Evolutionary conservation across 495 filamentous ascomycete species (phyloP), one percentile per base, ranked within the genome.

Genomic region (Penicillium soppii): DNA sequence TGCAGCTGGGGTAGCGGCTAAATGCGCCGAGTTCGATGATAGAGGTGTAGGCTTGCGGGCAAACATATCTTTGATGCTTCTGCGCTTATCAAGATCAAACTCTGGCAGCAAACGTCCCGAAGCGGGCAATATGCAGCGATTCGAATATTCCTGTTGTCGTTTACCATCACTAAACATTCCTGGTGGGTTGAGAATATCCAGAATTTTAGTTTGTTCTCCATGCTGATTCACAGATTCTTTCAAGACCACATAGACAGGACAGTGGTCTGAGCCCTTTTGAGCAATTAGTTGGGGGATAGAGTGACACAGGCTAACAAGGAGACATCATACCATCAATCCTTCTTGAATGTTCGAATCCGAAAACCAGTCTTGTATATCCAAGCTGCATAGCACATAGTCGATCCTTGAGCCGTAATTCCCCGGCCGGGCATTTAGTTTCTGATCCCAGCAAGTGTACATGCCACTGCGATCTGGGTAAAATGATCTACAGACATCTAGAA

Each of bases 371-470:
- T 84, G 87, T 83, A 96, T 92, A 27, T 80, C 78, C 33, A 85
- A 71, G 52, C 82, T 92, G 63, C 90, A 92, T 6, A 97, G 77
- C 23, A 98, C 84, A 68, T 95, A 97, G 62, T 98, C 94, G 47
- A 98, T 97, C 25, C 94, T 76, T 27, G 89, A 84, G 1, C 94
- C 94, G 62, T 83, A 91, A 65, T 98, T 97, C 10, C 88, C 92
- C 1, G 94, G 94, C 29, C 94, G 79, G 17, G 87, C 86, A 66
- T 95, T 95, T 57, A 88, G 87, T 62, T 83, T 86, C 47, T 88
- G 86, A 50, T 95, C 89, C 91, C 91, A 92, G 64, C 92, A 96
- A 6, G 94, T 98, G 68, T 89, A 97, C 94, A 98, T 98, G 38
- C 92, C 91, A 49, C 74, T 75, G 5, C 94, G 82, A 26, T 70